These are phyloP conservation scores for Dothiorella sarmentorum DNA, from an alignment of 2,329 filamentous ascomycete species.

Conservation along the genomic window DNA sequence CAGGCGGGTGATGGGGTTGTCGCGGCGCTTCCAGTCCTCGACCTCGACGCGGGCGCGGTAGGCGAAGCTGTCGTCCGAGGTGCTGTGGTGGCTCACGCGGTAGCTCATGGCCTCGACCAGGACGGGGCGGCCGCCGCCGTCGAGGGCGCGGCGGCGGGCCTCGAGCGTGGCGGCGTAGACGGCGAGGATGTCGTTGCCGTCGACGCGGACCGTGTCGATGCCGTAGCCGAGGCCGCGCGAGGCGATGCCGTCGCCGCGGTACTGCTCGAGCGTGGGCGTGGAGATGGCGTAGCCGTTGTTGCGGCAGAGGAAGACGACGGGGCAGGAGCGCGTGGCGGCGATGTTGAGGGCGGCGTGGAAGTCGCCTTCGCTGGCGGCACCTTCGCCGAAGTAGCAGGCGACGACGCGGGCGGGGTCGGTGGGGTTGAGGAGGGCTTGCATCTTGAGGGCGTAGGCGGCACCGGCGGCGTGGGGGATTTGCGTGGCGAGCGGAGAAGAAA, in stretches of 20 bases:
- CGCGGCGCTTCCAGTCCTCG: conserved; percentile 86
- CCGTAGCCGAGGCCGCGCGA: conserved; percentile 84
- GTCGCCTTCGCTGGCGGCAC: conserved; percentile 84
- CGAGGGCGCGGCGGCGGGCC: conserved; percentile 73
- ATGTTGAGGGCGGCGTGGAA: conserved; percentile 92
- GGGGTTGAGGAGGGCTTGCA: conserved; percentile 71
- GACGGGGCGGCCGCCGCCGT: conserved; percentile 76
- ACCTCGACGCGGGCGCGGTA: conserved; percentile 93
- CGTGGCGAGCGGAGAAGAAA: conserved; percentile 80
- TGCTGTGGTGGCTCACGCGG: conserved; percentile 96
- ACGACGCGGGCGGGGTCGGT: conserved; percentile 58
- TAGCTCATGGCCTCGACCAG: conserved; percentile 97
- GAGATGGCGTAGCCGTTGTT: conserved; percentile 93
- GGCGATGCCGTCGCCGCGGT: conserved; percentile 86
- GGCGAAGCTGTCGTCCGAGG: conserved; percentile 93
- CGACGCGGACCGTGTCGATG: conserved; percentile 88
- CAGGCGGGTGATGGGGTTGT: conserved; percentile 81
- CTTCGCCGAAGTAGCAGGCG: conserved; percentile 86
- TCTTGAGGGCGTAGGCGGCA: conserved; percentile 81
- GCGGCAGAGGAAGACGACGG: conserved; percentile 83
- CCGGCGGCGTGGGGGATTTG: conserved; percentile 87
- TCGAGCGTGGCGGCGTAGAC: conserved; percentile 75
- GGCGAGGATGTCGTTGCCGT: conserved; percentile 93
- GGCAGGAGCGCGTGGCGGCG: conserved; percentile 82
- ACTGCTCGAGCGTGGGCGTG: conserved; percentile 85